Evolutionary conservation across 495 filamentous ascomycete species (phyloP).

Genomic region (Hyaloscypha hepaticicola): DNA sequence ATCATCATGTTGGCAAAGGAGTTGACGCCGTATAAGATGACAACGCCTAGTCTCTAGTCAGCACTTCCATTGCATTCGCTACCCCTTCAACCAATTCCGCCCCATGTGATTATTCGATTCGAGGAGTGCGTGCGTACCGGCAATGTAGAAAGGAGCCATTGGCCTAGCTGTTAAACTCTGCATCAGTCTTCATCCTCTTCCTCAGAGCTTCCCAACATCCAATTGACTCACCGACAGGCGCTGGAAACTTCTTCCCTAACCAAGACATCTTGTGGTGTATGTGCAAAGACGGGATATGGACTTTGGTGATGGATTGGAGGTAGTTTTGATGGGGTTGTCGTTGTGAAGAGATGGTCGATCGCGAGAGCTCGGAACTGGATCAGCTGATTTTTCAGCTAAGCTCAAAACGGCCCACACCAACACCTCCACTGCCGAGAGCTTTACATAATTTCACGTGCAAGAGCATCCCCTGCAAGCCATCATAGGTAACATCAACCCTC

Average conservation of each 20-base stretch:
- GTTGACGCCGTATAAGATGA: constrained; percentile 89
- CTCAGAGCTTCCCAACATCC: constrained; percentile 18
- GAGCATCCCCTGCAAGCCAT: background rate
- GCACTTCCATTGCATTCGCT: constrained; percentile 23
- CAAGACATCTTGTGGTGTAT: constrained; percentile 58
- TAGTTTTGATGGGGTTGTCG: constrained; percentile 19
- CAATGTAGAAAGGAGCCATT: constrained; percentile 87
- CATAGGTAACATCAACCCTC: background rate
- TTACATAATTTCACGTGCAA: background rate
- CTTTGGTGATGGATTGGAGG: constrained; percentile 24
- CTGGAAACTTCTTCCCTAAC: constrained; percentile 91
- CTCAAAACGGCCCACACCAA: too few relatives aligned
- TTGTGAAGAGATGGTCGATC: constrained; percentile 19
- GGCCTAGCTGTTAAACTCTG: constrained; percentile 65
- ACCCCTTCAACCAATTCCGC: background rate
- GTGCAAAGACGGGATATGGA: constrained; percentile 16
- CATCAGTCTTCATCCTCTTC: constrained; percentile 17
- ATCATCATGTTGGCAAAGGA: constrained; percentile 66
- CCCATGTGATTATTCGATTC: background rate
- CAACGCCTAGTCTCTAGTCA: constrained; percentile 57
- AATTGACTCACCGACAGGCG: constrained; percentile 73
- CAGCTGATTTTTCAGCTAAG: background rate
- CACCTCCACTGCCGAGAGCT: too few relatives aligned
- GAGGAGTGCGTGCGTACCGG: constrained; percentile 63
- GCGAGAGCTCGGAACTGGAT: constrained; percentile 11